Base-by-base conservation (phyloP, 202 grass and related monocot species). In the Tripidium arundinaceum region DNA sequence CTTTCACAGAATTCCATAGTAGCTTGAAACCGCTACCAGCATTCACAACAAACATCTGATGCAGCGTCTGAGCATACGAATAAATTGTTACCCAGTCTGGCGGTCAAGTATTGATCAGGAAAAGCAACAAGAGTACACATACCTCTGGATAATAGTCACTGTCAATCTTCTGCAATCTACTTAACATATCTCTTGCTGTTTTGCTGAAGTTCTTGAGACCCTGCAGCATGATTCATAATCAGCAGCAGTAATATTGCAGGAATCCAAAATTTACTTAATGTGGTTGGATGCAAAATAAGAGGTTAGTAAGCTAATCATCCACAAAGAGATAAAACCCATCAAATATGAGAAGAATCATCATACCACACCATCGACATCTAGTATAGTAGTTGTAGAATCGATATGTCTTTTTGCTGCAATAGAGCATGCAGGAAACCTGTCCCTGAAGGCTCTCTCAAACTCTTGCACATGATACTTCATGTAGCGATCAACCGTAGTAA, bases 61-160 rank as follows among this genome's bases (percentile, higher is more conserved):
- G 95, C 65, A 98, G 62, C 5, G 95, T 95, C 95, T 98, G 86
- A 81, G 62, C 18, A 81, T 62, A 80, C 24, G 74, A 80, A 3
- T 21, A 81, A 84, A 67, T 61, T 72, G 67, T 79, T 46, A 87
- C 25, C n/a, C 3, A 70, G 36, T 37, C 41, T 65, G 38, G 28
- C 11, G 69, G 31, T 25, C 11, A 70, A 19, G 7, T 42, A 55
- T 31, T 81, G 16, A 62, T 13, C 14, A 75, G 41, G 9, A 72
- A 16, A 84, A 84, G 24, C 55, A 68, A 41, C 6, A 65, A 81
- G 72, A 37, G 18, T 47, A 38, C 43, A 60, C 54, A 74, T 87
- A 95, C 95, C 92, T 98, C 95, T 79, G 95, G 95, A 82, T 98
- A 98, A 69, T 95, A 98, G 75, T 98, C 90, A 80, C 92, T 90